These are phyloP conservation scores for Fomitopsis serialis DNA, from an alignment of 768 basidiomycete genomes.

Conservation along the genomic window DNA sequence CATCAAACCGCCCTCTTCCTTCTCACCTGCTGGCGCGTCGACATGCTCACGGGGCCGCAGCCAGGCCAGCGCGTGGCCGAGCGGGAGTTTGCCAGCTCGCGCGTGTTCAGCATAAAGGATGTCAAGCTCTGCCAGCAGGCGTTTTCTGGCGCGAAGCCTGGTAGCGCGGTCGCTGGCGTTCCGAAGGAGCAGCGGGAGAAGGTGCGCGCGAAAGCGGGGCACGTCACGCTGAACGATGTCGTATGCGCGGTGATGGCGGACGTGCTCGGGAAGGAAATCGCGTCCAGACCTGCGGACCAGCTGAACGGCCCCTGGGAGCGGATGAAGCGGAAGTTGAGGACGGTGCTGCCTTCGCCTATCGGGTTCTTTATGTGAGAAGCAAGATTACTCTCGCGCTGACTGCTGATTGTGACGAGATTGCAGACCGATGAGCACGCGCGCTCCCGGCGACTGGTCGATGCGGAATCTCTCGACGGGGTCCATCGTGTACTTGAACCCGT, in stretches of 20 bases:
- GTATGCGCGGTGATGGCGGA: slow-evolving; percentile 20
- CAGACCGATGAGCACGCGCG: slow-evolving; percentile 19
- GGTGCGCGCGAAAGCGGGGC: slow-evolving; percentile 7
- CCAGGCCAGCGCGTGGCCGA: slow-evolving; percentile 2
- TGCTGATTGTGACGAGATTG: not conserved
- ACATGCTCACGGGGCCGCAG: slow-evolving; percentile 17
- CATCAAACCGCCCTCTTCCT: slow-evolving; percentile 9
- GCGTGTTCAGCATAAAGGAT: slow-evolving; percentile 15
- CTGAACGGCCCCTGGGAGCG: slow-evolving; percentile 2
- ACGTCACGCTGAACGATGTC: slow-evolving; percentile 21
- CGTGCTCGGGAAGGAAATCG: slow-evolving; percentile 12
- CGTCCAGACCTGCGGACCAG: slow-evolving; percentile 3
- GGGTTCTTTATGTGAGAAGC: slow-evolving; percentile 17
- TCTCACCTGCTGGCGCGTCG: slow-evolving; percentile 19
- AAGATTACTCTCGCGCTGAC: not conserved
- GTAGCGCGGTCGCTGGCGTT: slow-evolving; percentile 11
- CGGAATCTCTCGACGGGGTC: slow-evolving; percentile 19
- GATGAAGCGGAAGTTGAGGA: slow-evolving; percentile 5
- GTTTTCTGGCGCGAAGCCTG: slow-evolving; percentile 16
- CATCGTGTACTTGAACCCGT: slow-evolving; percentile 16
- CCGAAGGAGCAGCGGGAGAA: slow-evolving; percentile 12
- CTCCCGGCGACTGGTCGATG: slow-evolving; percentile 21
- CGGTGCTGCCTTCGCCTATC: slow-evolving; percentile 13
- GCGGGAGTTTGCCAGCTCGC: slow-evolving; percentile 17
- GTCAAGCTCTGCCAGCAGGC: slow-evolving; percentile 18